Conservation (phyloP, 441 rosid species). For the Omphalea diandra region DNA sequence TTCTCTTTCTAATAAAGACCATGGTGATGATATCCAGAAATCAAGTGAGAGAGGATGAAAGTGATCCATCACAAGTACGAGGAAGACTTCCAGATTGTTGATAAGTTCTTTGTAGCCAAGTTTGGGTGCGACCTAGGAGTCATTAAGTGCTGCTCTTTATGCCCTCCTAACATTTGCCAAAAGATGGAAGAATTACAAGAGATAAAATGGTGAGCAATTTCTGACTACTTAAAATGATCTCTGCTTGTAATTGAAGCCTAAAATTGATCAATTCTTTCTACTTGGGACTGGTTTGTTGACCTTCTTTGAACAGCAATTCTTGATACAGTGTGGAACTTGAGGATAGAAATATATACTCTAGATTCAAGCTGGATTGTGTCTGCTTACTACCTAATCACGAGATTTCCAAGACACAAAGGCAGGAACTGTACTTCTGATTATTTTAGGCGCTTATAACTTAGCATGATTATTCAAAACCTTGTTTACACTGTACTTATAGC, state of each 20-base stretch:
- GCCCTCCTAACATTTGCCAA: constrained; percentile 10
- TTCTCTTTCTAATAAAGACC: constrained; percentile 24
- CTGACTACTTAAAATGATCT: not conserved
- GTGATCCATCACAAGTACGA: constrained; percentile 24
- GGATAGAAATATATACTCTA: not conserved
- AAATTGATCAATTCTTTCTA: not conserved
- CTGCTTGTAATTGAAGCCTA: not conserved
- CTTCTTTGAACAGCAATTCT: not conserved
- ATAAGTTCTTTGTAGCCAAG: not conserved
- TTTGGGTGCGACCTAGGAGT: constrained; percentile 15
- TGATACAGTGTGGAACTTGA: not conserved
- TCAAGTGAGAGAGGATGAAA: constrained; percentile 19
- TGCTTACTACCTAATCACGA: not conserved
- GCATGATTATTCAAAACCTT: not conserved
- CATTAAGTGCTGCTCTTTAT: not conserved
- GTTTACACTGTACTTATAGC: constrained; percentile 2
- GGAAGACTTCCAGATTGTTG: not conserved
- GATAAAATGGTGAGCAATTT: constrained; percentile 4
- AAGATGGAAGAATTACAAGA: constrained; percentile 3
- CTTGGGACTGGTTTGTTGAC: not conserved
- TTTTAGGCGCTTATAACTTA: not conserved
- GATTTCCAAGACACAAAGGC: not conserved
- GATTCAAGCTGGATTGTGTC: not conserved
- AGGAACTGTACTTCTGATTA: constrained; percentile 2
- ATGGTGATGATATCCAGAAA: constrained; percentile 23